Base-by-base conservation (phyloP, 805 yeast species). In the Osmozyma mogii region DNA sequence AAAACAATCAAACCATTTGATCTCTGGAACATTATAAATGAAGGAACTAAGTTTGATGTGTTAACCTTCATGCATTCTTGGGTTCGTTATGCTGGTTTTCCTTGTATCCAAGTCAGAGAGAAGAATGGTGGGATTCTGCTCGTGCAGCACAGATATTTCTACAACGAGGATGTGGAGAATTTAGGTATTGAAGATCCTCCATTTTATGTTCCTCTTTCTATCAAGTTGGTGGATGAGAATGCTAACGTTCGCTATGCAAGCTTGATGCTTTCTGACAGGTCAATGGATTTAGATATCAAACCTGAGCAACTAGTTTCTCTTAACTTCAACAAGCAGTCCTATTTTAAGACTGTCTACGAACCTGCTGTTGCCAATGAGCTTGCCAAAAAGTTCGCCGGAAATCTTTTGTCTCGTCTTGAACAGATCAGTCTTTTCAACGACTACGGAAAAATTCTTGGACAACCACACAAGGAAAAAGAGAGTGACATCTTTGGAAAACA, bases 31-130 rank as follows among this genome's bases (percentile, higher is more conserved):
- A 52, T 50, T 16, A 44, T 66, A 28, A 50, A 56, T 44, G 38
- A 59, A 25, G 32, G 37, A 2, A 43, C 56, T 3, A 45, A 59
- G 4, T 44, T 61, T 25, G 78, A 75, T 42, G 42, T 75, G n/a
- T 51, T 65, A 14, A 55, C 67, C 0, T 71, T 77, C 30, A 56
- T 69, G 37, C 67, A 71, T 37, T 68, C 83, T 1, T 79, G 85
- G 87, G 52, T 69, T 2, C 64, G 72, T 43, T 50, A 65, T 9
- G 64, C 78, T 0, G 87, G 88, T 1, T 68, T 55, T 30, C 85
- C 88, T 4, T 47, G 72, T 2, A 43, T 79, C 5, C 41, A 49
- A 3, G 71, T 72, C 3, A 35, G 43, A 1, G 24, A 44, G 1
- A 44, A 44, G 14, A 27, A 45, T 3, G 45, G 36, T 5, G 53